A percentile compares a stretch with the other conserved stretches of the same genome.
These are phyloP conservation scores for Piper betle DNA, from an alignment of 164 flowering plant genomes.

Conservation along the genomic window DNA sequence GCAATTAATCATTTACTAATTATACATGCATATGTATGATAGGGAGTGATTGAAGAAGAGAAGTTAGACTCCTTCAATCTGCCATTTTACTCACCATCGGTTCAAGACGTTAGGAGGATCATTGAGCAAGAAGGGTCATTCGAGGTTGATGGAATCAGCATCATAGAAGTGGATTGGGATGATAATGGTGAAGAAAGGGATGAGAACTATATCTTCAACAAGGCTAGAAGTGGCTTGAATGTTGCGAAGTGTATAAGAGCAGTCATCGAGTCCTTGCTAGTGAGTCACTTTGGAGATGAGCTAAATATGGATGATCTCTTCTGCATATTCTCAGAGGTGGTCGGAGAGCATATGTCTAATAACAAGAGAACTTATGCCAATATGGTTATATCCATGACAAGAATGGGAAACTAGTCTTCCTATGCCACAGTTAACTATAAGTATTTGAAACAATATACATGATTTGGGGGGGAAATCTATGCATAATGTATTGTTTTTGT, in stretches of 20 bases:
- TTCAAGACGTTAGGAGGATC: conserved; percentile 21
- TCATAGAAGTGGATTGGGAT: conserved; percentile 30
- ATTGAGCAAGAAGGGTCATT: conserved; percentile 40
- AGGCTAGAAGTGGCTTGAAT: conserved; percentile 9
- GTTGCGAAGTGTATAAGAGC: conserved; percentile 33
- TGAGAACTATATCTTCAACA: neutral
- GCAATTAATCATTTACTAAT: neutral
- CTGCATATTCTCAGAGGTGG: conserved; percentile 13
- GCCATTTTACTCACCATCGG: conserved; percentile 40
- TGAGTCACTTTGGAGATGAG: conserved; percentile 25
- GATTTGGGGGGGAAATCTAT: too few relatives aligned
- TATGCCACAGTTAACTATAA: too few relatives aligned
- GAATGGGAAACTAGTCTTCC: conserved; percentile 4
- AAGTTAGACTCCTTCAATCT: conserved; percentile 36
- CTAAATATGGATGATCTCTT: conserved; percentile 35
- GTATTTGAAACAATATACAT: too few relatives aligned
- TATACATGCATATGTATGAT: conserved; percentile 1
- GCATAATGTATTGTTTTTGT: too few relatives aligned
- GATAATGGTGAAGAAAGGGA: conserved; percentile 4
- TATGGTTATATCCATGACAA: conserved; percentile 23
- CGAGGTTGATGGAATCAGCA: conserved; percentile 14
- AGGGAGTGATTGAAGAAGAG: conserved; percentile 35
- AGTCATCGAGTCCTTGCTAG: conserved; percentile 39
- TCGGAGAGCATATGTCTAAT: conserved; percentile 18
- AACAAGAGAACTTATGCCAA: conserved; percentile 11